Evolutionary conservation across 1,284 basidiomycete genomes (phyloP), one percentile per base, ranked within the genome.

Genomic region (Sporisorium sorghi): DNA sequence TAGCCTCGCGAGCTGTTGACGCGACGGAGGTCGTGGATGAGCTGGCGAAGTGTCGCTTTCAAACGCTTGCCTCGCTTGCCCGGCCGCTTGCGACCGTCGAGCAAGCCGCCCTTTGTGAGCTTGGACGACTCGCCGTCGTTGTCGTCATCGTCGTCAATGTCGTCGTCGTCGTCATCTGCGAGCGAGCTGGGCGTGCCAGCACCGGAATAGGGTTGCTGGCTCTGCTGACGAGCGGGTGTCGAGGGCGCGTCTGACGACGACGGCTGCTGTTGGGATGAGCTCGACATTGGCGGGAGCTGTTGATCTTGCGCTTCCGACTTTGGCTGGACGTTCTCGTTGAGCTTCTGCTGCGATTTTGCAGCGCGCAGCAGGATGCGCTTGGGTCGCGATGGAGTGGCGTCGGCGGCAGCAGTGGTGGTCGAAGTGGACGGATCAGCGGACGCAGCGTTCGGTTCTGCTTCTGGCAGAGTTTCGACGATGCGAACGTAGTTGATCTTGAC

Each of bases 1-100:
- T 65, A 75, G 47, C 73, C 78, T 12, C 73, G 68, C n/a, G 44
- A 37, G 42, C 71, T 68, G 14, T 65, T 44, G 15, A 75, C 58
- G 21, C 62, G 51, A 43, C 69, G 72, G 12, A 82, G 61, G 19
- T 63, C 68, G 50, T 68, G 35, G 9, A 82, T 61, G n/a, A 79
- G 61, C 37, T 71, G 71, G 12, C 79, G 71, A 28, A 82, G 69
- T 46, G 79, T 82, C 6, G 72, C 77, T 62, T 80, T 80, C 21
- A 82, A 66, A 37, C 80, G 78, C 56, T 82, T 82, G 23, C 80
- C 80, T 15, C 80, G 77, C 46, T 77, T 77, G 17, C 73, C 76
- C 1, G 73, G 73, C 11, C 73, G 69, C 35, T 73, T 78, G 49
- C 76, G 68, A 30, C 73, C 66, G 40, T 78, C 73, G 39, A 73